Percentiles rank a stretch among this genome's conserved stretches.
These are phyloP conservation scores for Saturnispora sekii DNA, from an alignment of 805 yeast genomes.

Conservation along the genomic window DNA sequence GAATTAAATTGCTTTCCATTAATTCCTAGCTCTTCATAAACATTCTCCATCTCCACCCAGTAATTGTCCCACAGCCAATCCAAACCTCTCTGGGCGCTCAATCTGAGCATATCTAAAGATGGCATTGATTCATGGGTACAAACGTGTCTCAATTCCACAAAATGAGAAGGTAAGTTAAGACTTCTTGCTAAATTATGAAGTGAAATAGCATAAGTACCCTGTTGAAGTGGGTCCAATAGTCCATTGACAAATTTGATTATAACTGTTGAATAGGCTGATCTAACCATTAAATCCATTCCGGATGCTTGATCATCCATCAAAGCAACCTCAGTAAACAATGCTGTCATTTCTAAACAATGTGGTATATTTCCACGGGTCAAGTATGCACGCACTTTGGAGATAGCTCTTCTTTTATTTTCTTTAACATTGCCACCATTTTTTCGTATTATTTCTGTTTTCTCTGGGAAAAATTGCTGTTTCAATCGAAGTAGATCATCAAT, in stretches of 20 bases:
- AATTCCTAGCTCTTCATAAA: slow-evolving; percentile 2
- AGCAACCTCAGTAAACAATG: slow-evolving; percentile 42
- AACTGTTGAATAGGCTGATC: slow-evolving; percentile 60
- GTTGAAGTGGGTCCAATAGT: slow-evolving; percentile 76
- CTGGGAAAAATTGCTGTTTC: slow-evolving; percentile 40
- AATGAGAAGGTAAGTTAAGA: slow-evolving; percentile 61
- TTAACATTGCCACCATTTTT: neutral
- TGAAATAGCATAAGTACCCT: slow-evolving; percentile 68
- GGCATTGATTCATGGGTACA: slow-evolving; percentile 89
- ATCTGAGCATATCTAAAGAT: slow-evolving; percentile 53
- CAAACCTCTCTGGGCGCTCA: slow-evolving; percentile 51
- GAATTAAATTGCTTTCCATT: neutral
- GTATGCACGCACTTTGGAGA: slow-evolving; percentile 43
- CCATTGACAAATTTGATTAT: slow-evolving; percentile 87
- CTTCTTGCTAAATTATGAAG: slow-evolving; percentile 62
- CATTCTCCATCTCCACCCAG: slow-evolving; percentile 43
- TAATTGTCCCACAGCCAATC: slow-evolving; percentile 66
- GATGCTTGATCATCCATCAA: slow-evolving; percentile 29
- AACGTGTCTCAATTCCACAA: slow-evolving; percentile 84
- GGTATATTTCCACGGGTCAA: slow-evolving; percentile 56
- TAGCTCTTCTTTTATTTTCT: slow-evolving; percentile 35
- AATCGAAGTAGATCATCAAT: slow-evolving; percentile 36
- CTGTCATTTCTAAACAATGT: slow-evolving; percentile 62
- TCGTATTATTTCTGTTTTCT: neutral
- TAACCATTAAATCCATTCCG: slow-evolving; percentile 25